Evolutionary conservation across 352 stramenopile genomes (phyloP).

Genomic region (Thraustochytrium striatum): DNA sequence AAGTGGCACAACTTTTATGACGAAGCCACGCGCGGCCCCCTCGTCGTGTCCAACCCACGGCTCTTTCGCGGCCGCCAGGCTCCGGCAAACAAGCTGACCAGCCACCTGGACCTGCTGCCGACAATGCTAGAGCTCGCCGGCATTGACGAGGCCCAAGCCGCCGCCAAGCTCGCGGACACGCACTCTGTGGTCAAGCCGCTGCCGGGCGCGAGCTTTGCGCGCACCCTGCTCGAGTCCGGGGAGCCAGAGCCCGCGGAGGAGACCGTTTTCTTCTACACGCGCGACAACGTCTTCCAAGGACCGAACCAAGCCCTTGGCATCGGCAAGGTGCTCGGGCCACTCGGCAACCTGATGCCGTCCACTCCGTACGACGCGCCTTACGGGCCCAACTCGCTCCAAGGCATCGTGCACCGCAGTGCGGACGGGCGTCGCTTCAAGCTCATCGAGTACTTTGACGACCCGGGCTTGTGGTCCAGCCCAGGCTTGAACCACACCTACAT

Average conservation of each 20-base stretch:
- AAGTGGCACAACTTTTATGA: neutral
- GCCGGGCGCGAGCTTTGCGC: neutral
- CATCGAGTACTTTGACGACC: neutral
- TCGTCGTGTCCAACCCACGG: neutral
- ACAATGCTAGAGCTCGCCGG: neutral
- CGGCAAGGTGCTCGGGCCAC: neutral
- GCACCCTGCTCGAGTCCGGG: neutral
- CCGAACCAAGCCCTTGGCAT: neutral
- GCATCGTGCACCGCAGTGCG: neutral
- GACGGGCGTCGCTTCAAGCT: neutral
- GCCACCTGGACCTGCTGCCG: neutral
- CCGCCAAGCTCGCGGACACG: neutral
- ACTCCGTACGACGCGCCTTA: neutral
- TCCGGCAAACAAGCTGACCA: neutral
- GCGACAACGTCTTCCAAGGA: neutral
- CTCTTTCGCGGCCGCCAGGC: neutral
- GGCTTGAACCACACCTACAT: neutral
- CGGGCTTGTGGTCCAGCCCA: neutral
- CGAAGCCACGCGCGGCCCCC: neutral
- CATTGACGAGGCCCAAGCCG: neutral
- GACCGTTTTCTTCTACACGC: neutral
- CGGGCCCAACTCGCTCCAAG: neutral
- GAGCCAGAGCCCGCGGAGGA: neutral
- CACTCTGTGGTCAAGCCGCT: neutral
- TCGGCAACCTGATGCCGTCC: neutral